Conservation (phyloP, 2,329 filamentous ascomycete species). For the Mycosphaerelloides madeirae region DNA sequence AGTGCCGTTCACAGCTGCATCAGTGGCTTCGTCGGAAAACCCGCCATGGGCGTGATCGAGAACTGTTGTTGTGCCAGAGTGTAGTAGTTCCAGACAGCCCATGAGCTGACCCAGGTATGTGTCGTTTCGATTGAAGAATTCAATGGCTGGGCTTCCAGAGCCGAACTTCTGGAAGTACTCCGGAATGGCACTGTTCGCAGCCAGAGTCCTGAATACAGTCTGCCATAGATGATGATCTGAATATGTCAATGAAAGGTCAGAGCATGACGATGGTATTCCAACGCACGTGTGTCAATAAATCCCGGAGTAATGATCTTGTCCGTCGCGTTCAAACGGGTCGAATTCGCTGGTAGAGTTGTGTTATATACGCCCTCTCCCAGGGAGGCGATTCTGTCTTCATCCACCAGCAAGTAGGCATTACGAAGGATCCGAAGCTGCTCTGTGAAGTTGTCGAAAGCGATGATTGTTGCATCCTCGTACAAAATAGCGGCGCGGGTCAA, state of each 20-base stretch:
- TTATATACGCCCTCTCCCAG: too few relatives aligned
- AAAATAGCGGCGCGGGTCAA: too few relatives aligned
- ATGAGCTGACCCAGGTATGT: constrained; percentile 44
- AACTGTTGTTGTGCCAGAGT: constrained; percentile 41
- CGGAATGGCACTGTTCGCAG: constrained; percentile 47
- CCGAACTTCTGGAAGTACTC: constrained; percentile 46
- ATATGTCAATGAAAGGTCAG: constrained; percentile 4
- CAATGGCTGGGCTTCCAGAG: constrained; percentile 26
- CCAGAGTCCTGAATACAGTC: constrained; percentile 51
- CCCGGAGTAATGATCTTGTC: too few relatives aligned
- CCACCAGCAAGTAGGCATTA: too few relatives aligned
- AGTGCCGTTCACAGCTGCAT: constrained; percentile 34
- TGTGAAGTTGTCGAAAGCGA: too few relatives aligned
- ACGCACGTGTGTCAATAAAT: too few relatives aligned
- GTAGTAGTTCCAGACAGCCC: constrained; percentile 37
- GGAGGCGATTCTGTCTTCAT: too few relatives aligned
- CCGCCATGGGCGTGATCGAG: constrained; percentile 34
- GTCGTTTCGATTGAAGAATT: constrained; percentile 38
- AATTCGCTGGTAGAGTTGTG: too few relatives aligned
- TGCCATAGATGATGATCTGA: constrained; percentile 48
- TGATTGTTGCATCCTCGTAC: too few relatives aligned
- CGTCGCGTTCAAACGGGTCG: too few relatives aligned
- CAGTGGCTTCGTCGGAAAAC: constrained; percentile 6
- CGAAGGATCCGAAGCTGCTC: too few relatives aligned
- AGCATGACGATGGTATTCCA: too few relatives aligned